Conservation (phyloP, 148 eudicot species). For the Hydrangea macrophylla region DNA sequence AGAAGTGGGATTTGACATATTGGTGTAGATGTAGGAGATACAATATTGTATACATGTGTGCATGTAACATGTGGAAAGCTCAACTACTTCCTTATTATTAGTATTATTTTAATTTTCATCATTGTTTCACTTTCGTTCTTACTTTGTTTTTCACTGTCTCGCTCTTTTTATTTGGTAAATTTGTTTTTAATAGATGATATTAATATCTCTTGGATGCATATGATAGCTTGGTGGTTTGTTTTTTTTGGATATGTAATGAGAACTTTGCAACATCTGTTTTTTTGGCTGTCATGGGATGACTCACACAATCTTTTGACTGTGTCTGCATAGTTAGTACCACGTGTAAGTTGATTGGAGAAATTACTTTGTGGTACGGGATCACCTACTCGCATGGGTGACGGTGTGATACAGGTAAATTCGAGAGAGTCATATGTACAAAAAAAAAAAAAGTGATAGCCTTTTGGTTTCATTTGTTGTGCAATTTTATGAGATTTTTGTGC, state of each 20-base stretch:
- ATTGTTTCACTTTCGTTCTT: background rate
- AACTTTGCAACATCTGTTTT: conserved; percentile 2
- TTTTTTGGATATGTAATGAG: background rate
- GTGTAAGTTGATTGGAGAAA: too few relatives aligned
- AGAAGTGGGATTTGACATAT: background rate
- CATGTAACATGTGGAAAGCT: background rate
- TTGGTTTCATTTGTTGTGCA: too few relatives aligned
- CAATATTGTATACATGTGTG: background rate
- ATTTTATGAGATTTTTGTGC: too few relatives aligned
- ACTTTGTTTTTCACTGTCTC: background rate
- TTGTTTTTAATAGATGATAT: background rate
- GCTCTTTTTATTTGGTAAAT: too few relatives aligned
- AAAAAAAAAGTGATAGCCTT: too few relatives aligned
- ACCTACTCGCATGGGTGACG: too few relatives aligned
- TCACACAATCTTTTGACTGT: background rate
- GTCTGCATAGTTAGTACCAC: conserved; percentile 14
- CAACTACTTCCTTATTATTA: background rate
- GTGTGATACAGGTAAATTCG: too few relatives aligned
- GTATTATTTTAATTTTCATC: background rate
- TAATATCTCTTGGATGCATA: too few relatives aligned
- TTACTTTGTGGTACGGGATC: too few relatives aligned
- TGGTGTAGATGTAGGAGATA: too few relatives aligned
- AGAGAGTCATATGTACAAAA: too few relatives aligned
- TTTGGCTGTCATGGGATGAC: background rate
- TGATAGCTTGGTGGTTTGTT: background rate